Percentiles rank a stretch among this genome's conserved stretches.
Conservation (phyloP, 345 rosid genomes). For the Clausena lansium region DNA sequence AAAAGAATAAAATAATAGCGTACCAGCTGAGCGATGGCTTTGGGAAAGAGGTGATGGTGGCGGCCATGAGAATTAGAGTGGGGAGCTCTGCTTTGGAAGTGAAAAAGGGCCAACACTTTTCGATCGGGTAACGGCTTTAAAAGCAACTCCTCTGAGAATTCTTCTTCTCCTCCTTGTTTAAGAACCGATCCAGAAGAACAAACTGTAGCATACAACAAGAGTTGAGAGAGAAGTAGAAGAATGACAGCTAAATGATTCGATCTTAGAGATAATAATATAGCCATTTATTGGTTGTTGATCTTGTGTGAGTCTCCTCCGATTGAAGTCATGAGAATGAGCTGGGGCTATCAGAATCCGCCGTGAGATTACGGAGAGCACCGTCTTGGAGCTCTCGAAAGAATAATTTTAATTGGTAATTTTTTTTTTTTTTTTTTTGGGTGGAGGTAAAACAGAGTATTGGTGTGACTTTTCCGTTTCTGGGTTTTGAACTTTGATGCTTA, state of each 20-base stretch:
- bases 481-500: too few species aligned
- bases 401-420: neutral
- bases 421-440: too few species aligned
- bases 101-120: slow-evolving; percentile 81
- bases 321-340: neutral
- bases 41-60: slow-evolving; percentile 96
- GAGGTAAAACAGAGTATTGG: too few species aligned
- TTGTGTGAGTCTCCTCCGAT: neutral
- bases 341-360: slow-evolving; percentile 12
- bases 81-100: slow-evolving; percentile 67
- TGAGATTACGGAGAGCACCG: neutral
- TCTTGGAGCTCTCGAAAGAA: neutral
- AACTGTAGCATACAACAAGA: slow-evolving; percentile 5
- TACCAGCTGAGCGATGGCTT: slow-evolving; percentile 94
- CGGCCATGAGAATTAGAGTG: slow-evolving; percentile 65
- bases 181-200: slow-evolving; percentile 39
- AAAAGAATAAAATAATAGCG: neutral
- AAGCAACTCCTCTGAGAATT: slow-evolving; percentile 68
- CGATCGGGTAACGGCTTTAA: slow-evolving; percentile 87
- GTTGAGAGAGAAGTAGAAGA: slow-evolving; percentile 17
- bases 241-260: slow-evolving; percentile 3
- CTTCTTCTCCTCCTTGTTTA: slow-evolving; percentile 37
- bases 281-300: slow-evolving; percentile 29
- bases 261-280: slow-evolving; percentile 13
- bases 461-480: too few species aligned